A percentile compares a stretch with the other conserved stretches of the same genome.
These are phyloP conservation scores for Chlamydomonas urium DNA, from an alignment of 139 green algal genomes.

Conservation along the genomic window DNA sequence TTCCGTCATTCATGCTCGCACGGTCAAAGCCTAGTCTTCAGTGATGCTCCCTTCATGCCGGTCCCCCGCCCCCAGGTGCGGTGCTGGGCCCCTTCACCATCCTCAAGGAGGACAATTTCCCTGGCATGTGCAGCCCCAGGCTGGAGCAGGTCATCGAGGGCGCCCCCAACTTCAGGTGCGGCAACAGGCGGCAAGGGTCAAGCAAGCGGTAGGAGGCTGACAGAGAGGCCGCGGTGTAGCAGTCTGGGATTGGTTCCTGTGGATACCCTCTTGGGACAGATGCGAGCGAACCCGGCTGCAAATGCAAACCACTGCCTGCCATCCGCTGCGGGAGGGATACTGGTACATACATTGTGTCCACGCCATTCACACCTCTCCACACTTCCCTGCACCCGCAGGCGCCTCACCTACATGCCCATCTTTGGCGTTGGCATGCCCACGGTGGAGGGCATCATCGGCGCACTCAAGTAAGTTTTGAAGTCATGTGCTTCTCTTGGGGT, in stretches of 20 bases:
- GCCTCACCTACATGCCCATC: slow-evolving; percentile 56
- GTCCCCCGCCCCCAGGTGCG: slow-evolving; percentile 15
- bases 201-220: too few relatives aligned
- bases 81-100: slow-evolving; percentile 80
- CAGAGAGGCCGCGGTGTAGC: too few relatives aligned
- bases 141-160: slow-evolving; percentile 44
- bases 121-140: slow-evolving; percentile 42
- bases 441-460: slow-evolving; percentile 69
- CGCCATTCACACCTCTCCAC: too few relatives aligned
- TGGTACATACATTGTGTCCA: too few relatives aligned
- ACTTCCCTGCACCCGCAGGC: neutral
- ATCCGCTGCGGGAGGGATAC: too few relatives aligned
- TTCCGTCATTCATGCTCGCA: too few relatives aligned
- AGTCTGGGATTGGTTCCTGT: too few relatives aligned
- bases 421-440: slow-evolving; percentile 88
- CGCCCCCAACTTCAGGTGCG: slow-evolving; percentile 84
- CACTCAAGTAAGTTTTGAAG: slow-evolving; percentile 34
- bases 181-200: too few relatives aligned
- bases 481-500: neutral
- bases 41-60: neutral
- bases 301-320: too few relatives aligned
- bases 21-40: neutral
- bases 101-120: slow-evolving; percentile 91
- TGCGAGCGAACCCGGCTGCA: too few relatives aligned
- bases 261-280: too few relatives aligned